These are phyloP conservation scores for Kuraishia cidri DNA, from an alignment of 805 yeast species.

Conservation along the genomic window DNA sequence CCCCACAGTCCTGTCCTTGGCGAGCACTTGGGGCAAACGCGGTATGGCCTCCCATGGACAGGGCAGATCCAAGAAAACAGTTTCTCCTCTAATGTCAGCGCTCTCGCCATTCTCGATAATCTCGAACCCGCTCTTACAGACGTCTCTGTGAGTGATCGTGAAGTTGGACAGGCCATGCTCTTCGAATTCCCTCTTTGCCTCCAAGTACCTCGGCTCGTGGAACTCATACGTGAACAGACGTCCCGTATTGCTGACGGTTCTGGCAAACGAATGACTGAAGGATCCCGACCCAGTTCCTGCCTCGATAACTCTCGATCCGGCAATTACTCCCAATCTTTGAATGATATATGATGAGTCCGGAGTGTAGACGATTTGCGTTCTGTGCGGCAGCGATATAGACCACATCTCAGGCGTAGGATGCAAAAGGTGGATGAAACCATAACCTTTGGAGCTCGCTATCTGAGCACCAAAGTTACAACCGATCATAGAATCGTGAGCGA, in stretches of 20 bases:
- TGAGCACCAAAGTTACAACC: slow-evolving; percentile 82
- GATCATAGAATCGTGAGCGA: slow-evolving; percentile 77
- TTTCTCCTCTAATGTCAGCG: slow-evolving; percentile 46
- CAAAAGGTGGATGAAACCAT: slow-evolving; percentile 79
- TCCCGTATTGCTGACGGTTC: slow-evolving; percentile 60
- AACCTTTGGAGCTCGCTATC: slow-evolving; percentile 58
- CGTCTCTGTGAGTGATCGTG: slow-evolving; percentile 83
- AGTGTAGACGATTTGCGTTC: slow-evolving; percentile 96
- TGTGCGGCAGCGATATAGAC: slow-evolving; percentile 92
- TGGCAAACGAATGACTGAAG: slow-evolving; percentile 84
- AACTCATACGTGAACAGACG: slow-evolving; percentile 80
- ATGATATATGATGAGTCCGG: slow-evolving; percentile 90
- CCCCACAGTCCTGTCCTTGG: slow-evolving; percentile 43
- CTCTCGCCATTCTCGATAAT: slow-evolving; percentile 26
- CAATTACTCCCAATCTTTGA: slow-evolving; percentile 66
- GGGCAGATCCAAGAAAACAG: slow-evolving; percentile 85
- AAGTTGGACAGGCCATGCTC: slow-evolving; percentile 58
- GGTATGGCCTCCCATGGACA: slow-evolving; percentile 96
- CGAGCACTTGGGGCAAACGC: slow-evolving; percentile 50
- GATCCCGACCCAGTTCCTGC: slow-evolving; percentile 99
- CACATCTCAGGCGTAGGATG: slow-evolving; percentile 95
- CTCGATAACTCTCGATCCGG: slow-evolving; percentile 79
- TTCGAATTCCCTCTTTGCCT: slow-evolving; percentile 70
- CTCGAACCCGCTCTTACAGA: slow-evolving; percentile 79
- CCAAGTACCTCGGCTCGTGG: slow-evolving; percentile 74